Evolutionary conservation across 73 alveolate species (phyloP), one percentile per base, ranked within the genome.

Genomic region (Paramecium sonneborni): DNA sequence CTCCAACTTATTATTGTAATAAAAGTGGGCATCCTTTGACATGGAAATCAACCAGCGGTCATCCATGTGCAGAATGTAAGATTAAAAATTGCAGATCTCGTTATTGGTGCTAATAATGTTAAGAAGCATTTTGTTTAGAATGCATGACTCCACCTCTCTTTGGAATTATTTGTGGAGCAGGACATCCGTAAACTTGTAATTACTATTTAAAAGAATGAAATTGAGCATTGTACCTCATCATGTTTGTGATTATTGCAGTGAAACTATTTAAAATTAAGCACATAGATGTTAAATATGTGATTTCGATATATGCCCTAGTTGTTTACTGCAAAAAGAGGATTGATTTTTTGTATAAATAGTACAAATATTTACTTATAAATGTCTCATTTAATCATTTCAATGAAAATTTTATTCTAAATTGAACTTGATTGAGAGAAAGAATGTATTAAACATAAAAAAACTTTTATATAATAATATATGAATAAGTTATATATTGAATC

Each of bases 131-230:
- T 28, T 74, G 87, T 35, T 35, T 74, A 35, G 2, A 32, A 74
- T 74, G 87, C 44, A 74, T 74, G 58, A 62, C 87, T 34, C 87
- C 87, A 5, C 87, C 87, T 11, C 20, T 74, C 8, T 74, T 74
- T 74, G 87, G 87, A 15, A 74, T 74, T 12, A 74, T 74, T 18
- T 74, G 87, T 74, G 87, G 87, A 34, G 87, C 87, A 37, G 87
- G 87, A 28, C 87, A 74, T 74, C 67, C 56, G 87, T 74, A 74
- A 37, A 28, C 37, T 74, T 15, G 10, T 74, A 37, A 28, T 34
- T 34, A 37, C 32, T 74, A 28, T 74, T 74, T 15, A 15, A 67
- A 67, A 74, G 87, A 34, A 74, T 74, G 87, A 37, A 74, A 74
- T 28, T 18, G 35, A 21, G 37, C 24, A 23, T 28, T 15, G 87